Evolutionary conservation across 352 stramenopile species (phyloP).

Genomic region (Plasmopara halstedii): DNA sequence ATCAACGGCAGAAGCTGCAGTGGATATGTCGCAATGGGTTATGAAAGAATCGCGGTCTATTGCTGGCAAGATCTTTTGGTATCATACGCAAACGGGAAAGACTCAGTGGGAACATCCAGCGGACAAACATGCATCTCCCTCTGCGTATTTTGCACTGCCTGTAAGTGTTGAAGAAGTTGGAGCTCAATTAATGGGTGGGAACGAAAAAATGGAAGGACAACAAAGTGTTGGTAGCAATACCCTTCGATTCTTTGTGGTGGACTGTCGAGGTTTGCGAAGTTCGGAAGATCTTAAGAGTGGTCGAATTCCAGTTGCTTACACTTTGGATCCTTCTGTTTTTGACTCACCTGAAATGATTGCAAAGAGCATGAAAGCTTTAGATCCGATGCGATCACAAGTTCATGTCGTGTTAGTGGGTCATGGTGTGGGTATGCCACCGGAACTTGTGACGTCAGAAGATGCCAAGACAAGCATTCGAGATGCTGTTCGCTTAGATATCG

Average conservation of each 20-base stretch:
- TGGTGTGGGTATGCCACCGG: slow-evolving; percentile 54
- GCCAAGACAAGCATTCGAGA: slow-evolving; percentile 68
- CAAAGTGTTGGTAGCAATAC: slow-evolving; percentile 3
- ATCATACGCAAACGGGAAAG: slow-evolving; percentile 61
- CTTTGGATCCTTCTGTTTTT: slow-evolving; percentile 70
- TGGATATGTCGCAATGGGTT: slow-evolving; percentile 79
- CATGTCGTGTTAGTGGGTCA: slow-evolving; percentile 73
- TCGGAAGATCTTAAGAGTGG: slow-evolving; percentile 75
- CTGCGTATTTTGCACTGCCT: slow-evolving; percentile 55
- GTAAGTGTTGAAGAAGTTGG: slow-evolving; percentile 66
- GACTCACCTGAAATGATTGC: slow-evolving; percentile 74
- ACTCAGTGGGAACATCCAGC: slow-evolving; percentile 77
- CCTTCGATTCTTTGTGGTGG: slow-evolving; percentile 70
- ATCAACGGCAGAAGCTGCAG: slow-evolving; percentile 26
- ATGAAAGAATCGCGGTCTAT: slow-evolving; percentile 69
- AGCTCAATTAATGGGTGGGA: slow-evolving; percentile 46
- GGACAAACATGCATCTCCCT: slow-evolving; percentile 47
- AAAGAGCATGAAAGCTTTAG: slow-evolving; percentile 57
- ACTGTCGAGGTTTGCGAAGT: slow-evolving; percentile 63
- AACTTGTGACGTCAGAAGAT: slow-evolving; percentile 55
- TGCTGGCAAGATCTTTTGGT: slow-evolving; percentile 73
- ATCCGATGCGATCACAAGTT: slow-evolving; percentile 62
- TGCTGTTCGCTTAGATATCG: slow-evolving; percentile 54
- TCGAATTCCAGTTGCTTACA: slow-evolving; percentile 67
- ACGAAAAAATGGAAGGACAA: slow-evolving; percentile 33